These are phyloP conservation scores for Oehlia diaphana DNA, from an alignment of 192 early-diverging fungal species.

Conservation along the genomic window DNA sequence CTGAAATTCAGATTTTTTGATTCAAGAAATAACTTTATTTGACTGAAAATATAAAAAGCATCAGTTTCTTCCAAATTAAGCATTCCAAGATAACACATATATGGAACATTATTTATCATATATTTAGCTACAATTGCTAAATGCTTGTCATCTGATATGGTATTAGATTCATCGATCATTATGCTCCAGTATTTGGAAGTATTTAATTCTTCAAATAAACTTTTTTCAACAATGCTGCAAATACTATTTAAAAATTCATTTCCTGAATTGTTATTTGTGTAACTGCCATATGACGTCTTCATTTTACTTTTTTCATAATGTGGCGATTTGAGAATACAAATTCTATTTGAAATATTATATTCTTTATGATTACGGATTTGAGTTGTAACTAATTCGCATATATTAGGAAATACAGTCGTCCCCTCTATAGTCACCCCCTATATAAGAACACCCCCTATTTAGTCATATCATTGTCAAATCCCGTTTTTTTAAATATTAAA, in stretches of 20 bases:
- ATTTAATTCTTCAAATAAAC: too few species aligned
- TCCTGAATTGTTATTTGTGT: background rate
- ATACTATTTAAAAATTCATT: background rate
- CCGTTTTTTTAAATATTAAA: too few species aligned
- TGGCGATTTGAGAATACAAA: background rate
- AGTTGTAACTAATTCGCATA: too few species aligned
- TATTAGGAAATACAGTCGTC: too few species aligned
- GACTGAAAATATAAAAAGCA: background rate
- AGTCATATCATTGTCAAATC: too few species aligned
- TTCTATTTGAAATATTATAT: too few species aligned
- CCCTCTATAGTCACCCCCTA: too few species aligned
- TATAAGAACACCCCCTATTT: too few species aligned
- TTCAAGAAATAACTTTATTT: background rate
- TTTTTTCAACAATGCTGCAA: background rate
- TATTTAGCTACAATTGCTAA: background rate
- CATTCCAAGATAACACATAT: background rate
- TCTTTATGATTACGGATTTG: too few species aligned
- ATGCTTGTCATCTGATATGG: background rate
- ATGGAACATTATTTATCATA: background rate
- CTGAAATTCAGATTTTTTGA: background rate
- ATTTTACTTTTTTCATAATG: background rate
- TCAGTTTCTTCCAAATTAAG: slow-evolving; percentile 5
- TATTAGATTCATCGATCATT: background rate
- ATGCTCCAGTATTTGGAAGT: too few species aligned
- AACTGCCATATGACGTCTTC: too few species aligned